phyloP scores from a whole-genome alignment of 495 filamentous ascomycete genomes.

The Pyronema domesticum region DNA sequence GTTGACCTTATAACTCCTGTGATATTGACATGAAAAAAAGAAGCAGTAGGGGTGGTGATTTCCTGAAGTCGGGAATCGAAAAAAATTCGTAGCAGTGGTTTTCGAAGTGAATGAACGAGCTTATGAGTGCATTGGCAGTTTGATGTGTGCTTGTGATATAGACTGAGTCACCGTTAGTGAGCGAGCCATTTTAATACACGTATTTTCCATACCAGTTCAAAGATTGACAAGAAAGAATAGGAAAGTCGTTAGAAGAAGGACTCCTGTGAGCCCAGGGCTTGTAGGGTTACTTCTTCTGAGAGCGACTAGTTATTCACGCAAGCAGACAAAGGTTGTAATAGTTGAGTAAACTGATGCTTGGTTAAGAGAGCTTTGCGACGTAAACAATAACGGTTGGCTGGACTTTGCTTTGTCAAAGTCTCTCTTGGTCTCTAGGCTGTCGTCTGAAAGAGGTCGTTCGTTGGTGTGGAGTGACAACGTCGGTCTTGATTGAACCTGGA shows the following conservation, averaged over 20 bases:
- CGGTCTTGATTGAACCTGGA: not conserved
- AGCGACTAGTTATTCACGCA: not conserved
- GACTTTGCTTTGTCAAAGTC: not conserved
- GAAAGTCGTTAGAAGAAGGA: slow-evolving; percentile 6
- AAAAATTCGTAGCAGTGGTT: slow-evolving; percentile 7
- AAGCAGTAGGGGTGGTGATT: not conserved
- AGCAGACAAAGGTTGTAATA: not conserved
- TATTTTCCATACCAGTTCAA: slow-evolving; percentile 5
- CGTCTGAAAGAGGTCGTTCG: not conserved
- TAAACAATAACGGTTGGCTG: not conserved
- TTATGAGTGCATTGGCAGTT: slow-evolving; percentile 8
- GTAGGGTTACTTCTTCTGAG: not conserved
- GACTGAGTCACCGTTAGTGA: not conserved
- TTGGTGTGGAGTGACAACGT: not conserved
- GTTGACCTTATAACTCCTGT: slow-evolving; percentile 10
- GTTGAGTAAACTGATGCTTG: not conserved
- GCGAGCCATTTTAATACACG: not conserved
- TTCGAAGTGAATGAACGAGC: slow-evolving; percentile 1
- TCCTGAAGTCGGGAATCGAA: slow-evolving; percentile 5
- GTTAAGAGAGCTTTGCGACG: not conserved
- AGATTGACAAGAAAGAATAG: slow-evolving; percentile 7
- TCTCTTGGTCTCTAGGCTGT: not conserved
- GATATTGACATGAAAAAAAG: slow-evolving; percentile 8
- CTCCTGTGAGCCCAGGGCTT: slow-evolving; percentile 4
- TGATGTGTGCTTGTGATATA: slow-evolving; percentile 1